Percentiles rank a stretch among this genome's conserved stretches.
Conservation (phyloP, 768 basidiomycete genomes). For the Gelatoporia subvermispora region DNA sequence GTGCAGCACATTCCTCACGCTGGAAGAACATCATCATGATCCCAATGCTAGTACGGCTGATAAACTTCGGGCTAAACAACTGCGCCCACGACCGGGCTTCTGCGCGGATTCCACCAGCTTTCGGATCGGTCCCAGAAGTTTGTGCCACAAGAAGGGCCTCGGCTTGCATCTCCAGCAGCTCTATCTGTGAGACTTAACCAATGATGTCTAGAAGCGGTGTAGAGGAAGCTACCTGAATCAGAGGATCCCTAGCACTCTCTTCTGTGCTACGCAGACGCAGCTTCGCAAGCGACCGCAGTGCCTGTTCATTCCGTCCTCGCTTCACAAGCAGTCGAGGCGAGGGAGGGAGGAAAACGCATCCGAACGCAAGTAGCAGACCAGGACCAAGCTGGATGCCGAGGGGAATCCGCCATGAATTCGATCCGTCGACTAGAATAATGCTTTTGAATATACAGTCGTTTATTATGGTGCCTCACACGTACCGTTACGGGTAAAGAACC, state of each 20-base stretch:
- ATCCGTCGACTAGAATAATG: conserved; percentile 43
- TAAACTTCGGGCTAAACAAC: conserved; percentile 50
- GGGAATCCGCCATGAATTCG: conserved; percentile 74
- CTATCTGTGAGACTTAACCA: conserved; percentile 41
- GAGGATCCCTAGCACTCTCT: conserved; percentile 45
- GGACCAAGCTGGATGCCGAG: conserved; percentile 69
- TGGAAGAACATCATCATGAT: conserved; percentile 80
- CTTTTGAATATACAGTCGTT: neutral
- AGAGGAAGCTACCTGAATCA: conserved; percentile 38
- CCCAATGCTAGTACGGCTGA: conserved; percentile 63
- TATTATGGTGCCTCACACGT: conserved; percentile 18
- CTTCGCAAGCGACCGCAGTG: conserved; percentile 49
- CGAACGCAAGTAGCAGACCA: conserved; percentile 58
- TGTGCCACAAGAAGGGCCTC: conserved; percentile 51
- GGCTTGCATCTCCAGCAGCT: conserved; percentile 73
- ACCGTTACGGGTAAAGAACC: conserved; percentile 67
- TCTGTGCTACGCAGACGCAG: conserved; percentile 44
- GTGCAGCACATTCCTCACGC: conserved; percentile 45
- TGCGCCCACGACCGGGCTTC: conserved; percentile 49
- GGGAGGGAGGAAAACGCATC: conserved; percentile 54
- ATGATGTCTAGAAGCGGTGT: neutral
- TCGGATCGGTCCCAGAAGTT: conserved; percentile 12
- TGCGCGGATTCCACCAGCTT: conserved; percentile 12
- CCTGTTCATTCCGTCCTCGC: conserved; percentile 53
- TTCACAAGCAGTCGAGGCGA: conserved; percentile 58